These are phyloP conservation scores for Magnolia kwangsiensis DNA, from an alignment of 164 flowering plant species.

Conservation along the genomic window DNA sequence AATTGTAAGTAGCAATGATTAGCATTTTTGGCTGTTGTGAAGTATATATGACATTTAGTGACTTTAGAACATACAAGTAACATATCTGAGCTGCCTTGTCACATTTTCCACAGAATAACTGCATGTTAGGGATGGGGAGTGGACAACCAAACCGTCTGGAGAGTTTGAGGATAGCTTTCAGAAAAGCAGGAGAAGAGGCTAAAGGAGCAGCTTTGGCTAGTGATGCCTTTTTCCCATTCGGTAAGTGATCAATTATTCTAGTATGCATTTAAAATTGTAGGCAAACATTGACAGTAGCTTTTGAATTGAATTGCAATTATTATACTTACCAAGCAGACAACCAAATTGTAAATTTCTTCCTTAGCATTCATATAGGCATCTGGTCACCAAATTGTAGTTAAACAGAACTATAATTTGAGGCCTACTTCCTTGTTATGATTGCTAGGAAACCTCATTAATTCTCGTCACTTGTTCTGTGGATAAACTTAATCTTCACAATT, in stretches of 20 bases:
- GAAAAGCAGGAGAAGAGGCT: constrained; percentile 89
- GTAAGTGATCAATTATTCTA: constrained; percentile 33
- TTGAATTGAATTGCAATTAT: too few relatives aligned
- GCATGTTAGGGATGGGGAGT: constrained; percentile 99
- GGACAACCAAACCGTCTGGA: constrained; percentile 96
- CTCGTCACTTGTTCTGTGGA: too few relatives aligned
- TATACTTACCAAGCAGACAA: too few relatives aligned
- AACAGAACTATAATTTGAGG: background rate
- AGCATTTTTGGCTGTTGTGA: too few relatives aligned
- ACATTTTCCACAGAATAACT: constrained; percentile 53
- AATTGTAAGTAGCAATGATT: too few relatives aligned
- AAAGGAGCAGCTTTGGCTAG: constrained; percentile 97
- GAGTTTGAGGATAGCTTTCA: constrained; percentile 87
- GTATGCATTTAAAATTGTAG: background rate
- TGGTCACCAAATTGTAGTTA: background rate
- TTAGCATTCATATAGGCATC: too few relatives aligned
- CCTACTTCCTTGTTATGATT: background rate
- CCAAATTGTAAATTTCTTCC: too few relatives aligned
- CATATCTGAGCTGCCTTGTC: background rate
- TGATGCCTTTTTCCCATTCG: constrained; percentile 99
- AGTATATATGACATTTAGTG: background rate
- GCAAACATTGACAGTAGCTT: too few relatives aligned
- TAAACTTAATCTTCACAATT: too few relatives aligned
- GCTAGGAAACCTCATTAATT: too few relatives aligned
- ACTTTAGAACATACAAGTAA: background rate